Base-by-base conservation (phyloP, 257 asterid species). In the Solanum chilense region DNA sequence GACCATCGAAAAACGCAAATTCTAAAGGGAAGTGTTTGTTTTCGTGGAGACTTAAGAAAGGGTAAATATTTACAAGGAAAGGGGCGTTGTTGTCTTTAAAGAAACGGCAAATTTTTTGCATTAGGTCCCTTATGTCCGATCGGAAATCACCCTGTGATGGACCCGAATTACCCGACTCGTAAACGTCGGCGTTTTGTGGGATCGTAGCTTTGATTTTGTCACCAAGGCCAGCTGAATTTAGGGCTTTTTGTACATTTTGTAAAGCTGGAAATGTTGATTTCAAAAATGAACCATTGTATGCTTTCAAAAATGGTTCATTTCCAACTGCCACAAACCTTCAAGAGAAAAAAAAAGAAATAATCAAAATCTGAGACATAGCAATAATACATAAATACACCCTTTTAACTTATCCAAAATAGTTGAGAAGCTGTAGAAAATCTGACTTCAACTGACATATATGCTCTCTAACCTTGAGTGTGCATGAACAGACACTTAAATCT, bases 121-220 rank as follows among this genome's bases (percentile, higher is more conserved):
- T 94, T 12, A 89, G 82, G 25, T 89, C 89, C 5, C 91, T 49
- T 62, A 95, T 89, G 74, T 94, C 95, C 2, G 86, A 15, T 1
- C 94, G 91, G 64, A 95, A 95, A 73, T 92, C 74, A 5, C 95
- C 98, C 3, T 88, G 89, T 23, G 98, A 95, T 9, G 98, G 98
- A 27, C 89, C 90, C 4, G 5, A 42, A 7, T 89, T 8, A 45
- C 92, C 93, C 1, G 97, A 92, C 33, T 89, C 93, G 85, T 96
- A 86, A 3, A 96, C 97, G 39, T 96, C 99, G 27, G 92, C 98
- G 42, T 96, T 96, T 39, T 95, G 99, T 1, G 98, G 99, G 87
- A 92, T 93, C 3, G 98, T 93, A 16, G 94, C 98, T 89, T 96
- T 96, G 90, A 96, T 91, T 82, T 90, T 90, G 88, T 88, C 93